Percentiles rank a stretch among this genome's conserved stretches.
These are phyloP conservation scores for Naganishia sp. DNA, from an alignment of 1,284 basidiomycete genomes.

Conservation along the genomic window DNA sequence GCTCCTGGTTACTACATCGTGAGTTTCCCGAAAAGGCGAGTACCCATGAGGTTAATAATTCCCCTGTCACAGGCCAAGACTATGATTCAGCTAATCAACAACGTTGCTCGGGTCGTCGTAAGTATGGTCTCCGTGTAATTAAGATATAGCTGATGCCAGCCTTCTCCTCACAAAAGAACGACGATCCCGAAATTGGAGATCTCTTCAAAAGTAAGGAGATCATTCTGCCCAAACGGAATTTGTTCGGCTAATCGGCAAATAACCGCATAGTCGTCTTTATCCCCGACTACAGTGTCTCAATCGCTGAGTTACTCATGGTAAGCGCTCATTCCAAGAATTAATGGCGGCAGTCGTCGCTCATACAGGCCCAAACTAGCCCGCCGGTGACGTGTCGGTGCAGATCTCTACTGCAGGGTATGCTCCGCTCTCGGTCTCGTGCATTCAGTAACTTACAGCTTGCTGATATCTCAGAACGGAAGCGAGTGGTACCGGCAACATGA, in stretches of 20 bases:
- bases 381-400: constrained; percentile 87
- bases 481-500: constrained; percentile 90
- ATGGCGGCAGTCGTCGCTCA: no score
- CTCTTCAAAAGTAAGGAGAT: constrained; percentile 68
- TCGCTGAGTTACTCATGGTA: constrained; percentile 79
- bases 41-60: neutral
- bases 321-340: neutral
- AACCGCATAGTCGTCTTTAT: constrained; percentile 9
- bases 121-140: constrained; percentile 15
- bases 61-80: constrained; percentile 48
- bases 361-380: constrained; percentile 58
- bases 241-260: neutral
- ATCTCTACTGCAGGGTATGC: constrained; percentile 84
- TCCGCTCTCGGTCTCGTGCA: no score
- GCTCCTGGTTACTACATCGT: constrained; percentile 47
- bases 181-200: constrained; percentile 80
- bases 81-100: constrained; percentile 89
- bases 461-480: constrained; percentile 49
- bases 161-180: constrained; percentile 57
- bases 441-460: neutral
- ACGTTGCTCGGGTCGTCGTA: constrained; percentile 73
- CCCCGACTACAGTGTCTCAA: constrained; percentile 59
- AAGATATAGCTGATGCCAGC: neutral
- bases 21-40: neutral
- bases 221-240: constrained; percentile 72